Conservation (phyloP, 2,329 filamentous ascomycete species). For the Fusarium paranaense region DNA sequence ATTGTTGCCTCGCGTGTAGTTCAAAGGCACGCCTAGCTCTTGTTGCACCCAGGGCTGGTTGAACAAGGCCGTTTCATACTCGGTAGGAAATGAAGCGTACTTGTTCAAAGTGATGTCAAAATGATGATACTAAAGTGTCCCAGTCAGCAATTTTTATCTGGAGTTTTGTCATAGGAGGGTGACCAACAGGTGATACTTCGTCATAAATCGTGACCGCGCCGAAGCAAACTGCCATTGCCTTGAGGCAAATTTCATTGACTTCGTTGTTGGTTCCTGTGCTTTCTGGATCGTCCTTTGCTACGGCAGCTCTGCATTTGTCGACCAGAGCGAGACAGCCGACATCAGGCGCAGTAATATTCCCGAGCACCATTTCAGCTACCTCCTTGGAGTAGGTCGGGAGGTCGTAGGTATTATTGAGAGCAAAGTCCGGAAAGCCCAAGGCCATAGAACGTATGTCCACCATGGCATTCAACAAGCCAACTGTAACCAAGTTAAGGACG, state of each 20-base stretch:
- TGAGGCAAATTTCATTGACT: slow-evolving; percentile 60
- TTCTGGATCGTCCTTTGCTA: slow-evolving; percentile 48
- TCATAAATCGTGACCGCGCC: slow-evolving; percentile 1
- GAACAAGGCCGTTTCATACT: slow-evolving; percentile 70
- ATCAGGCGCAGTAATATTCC: slow-evolving; percentile 15
- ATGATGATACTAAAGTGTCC: slow-evolving; percentile 58
- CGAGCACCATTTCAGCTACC: slow-evolving; percentile 18
- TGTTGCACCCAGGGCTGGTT: slow-evolving; percentile 67
- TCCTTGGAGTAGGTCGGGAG: slow-evolving; percentile 65
- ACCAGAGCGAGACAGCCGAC: slow-evolving; percentile 65
- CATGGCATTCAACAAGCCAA: slow-evolving; percentile 76
- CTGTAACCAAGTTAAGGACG: slow-evolving; percentile 61
- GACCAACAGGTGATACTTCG: neutral
- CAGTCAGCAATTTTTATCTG: neutral
- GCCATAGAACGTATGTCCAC: slow-evolving; percentile 71
- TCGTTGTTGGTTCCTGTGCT: slow-evolving; percentile 51
- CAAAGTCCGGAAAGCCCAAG: slow-evolving; percentile 64
- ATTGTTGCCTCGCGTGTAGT: slow-evolving; percentile 57
- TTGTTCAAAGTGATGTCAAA: slow-evolving; percentile 69
- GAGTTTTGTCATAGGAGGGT: neutral
- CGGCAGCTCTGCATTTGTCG: slow-evolving; percentile 56
- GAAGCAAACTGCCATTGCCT: slow-evolving; percentile 53
- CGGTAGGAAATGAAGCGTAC: slow-evolving; percentile 68
- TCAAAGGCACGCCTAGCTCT: slow-evolving; percentile 70
- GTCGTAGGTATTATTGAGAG: slow-evolving; percentile 73